These are phyloP conservation scores for Wickerhamiella azymoides DNA, from an alignment of 805 yeast species.

Conservation along the genomic window DNA sequence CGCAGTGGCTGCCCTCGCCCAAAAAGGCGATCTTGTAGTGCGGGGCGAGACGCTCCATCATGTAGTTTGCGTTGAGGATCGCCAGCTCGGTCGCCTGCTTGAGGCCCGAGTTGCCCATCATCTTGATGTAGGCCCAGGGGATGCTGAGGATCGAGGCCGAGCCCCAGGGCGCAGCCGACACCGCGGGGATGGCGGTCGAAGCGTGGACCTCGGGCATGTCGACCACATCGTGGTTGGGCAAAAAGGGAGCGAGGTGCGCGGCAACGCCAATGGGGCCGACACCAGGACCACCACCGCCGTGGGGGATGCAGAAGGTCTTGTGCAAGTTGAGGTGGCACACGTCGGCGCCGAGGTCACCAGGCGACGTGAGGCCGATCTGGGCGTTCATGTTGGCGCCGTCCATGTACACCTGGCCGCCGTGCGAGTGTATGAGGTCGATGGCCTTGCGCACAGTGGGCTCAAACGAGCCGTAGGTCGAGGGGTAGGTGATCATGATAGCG, in stretches of 20 bases:
- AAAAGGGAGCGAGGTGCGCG: constrained; percentile 59
- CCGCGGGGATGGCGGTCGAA: constrained; percentile 51
- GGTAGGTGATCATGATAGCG: constrained; percentile 92
- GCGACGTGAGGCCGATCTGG: constrained; percentile 92
- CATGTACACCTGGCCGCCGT: constrained; percentile 92
- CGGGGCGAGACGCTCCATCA: constrained; percentile 63
- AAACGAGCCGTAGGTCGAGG: constrained; percentile 91
- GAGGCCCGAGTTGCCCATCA: constrained; percentile 77
- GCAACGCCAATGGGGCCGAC: constrained; percentile 96
- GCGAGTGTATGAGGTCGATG: constrained; percentile 64
- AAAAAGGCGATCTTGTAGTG: constrained; percentile 68
- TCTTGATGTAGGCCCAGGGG: constrained; percentile 85
- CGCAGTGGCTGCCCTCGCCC: constrained; percentile 59
- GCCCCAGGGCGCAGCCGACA: constrained; percentile 90
- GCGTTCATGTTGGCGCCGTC: constrained; percentile 99
- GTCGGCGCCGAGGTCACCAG: constrained; percentile 96
- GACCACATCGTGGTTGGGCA: constrained; percentile 65
- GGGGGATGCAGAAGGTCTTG: constrained; percentile 95
- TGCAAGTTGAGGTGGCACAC: constrained; percentile 95
- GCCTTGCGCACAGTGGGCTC: constrained; percentile 84
- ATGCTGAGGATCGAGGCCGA: constrained; percentile 89
- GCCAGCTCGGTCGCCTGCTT: constrained; percentile 84
- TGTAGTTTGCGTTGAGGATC: constrained; percentile 88
- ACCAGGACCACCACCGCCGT: constrained; percentile 99
- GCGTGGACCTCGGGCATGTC: constrained; percentile 28